A percentile compares a stretch with the other conserved stretches of the same genome.
Evolutionary conservation across 2,329 filamentous ascomycete species (phyloP).

Genomic region (Cytospora chrysosperma): DNA sequence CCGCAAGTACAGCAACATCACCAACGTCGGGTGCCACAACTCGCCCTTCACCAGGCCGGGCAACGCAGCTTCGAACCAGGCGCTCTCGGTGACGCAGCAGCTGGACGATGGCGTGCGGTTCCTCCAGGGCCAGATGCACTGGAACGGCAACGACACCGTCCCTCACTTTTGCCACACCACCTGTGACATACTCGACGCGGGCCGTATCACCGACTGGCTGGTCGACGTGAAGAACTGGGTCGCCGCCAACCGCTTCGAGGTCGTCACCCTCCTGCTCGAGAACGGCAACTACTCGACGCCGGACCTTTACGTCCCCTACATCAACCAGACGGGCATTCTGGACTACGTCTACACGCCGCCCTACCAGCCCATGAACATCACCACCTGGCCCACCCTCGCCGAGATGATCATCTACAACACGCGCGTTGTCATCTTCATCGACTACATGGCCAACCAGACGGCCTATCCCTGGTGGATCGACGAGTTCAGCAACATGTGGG

Average conservation of each 20-base stretch:
- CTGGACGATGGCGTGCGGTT: constrained; percentile 74
- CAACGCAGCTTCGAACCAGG: constrained; percentile 76
- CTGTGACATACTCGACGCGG: constrained; percentile 79
- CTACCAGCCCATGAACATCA: constrained; percentile 62
- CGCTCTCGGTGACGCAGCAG: constrained; percentile 64
- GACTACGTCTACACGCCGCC: constrained; percentile 73
- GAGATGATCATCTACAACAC: constrained; percentile 71
- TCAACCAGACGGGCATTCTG: constrained; percentile 69
- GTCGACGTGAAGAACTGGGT: constrained; percentile 71
- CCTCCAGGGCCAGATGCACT: constrained; percentile 64
- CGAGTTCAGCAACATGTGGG: constrained; percentile 86
- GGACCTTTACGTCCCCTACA: constrained; percentile 64
- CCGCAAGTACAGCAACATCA: constrained; percentile 79
- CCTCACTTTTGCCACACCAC: constrained; percentile 82
- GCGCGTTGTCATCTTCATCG: constrained; percentile 77
- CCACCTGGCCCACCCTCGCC: constrained; percentile 81
- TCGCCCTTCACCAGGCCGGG: constrained; percentile 71
- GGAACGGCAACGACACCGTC: constrained; percentile 46
- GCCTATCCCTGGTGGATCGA: constrained; percentile 81
- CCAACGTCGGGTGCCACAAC: constrained; percentile 76
- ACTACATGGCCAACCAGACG: constrained; percentile 79
- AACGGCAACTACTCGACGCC: constrained; percentile 73
- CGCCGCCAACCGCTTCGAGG: constrained; percentile 73
- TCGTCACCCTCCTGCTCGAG: constrained; percentile 81
- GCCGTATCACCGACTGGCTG: constrained; percentile 74